Evolutionary conservation across 2,329 filamentous ascomycete genomes (phyloP), one percentile per base, ranked within the genome.

Genomic region (Setomelanomma holmii): DNA sequence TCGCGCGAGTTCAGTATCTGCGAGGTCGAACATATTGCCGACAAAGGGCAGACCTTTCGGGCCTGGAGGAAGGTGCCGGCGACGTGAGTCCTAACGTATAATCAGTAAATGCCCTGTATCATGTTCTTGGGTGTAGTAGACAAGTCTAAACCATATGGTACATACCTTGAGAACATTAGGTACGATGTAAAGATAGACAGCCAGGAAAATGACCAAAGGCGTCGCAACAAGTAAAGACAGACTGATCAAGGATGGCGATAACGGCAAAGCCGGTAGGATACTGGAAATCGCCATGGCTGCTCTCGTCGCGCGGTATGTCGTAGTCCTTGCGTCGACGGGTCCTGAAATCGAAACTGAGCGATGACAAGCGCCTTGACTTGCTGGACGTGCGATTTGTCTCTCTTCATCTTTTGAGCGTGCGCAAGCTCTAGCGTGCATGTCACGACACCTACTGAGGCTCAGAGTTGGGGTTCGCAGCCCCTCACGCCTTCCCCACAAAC

Each of bases 21-120:
- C 61, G 2, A 77, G 65, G 39, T 76, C 72, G 35, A 75, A 58
- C 24, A 76, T 64, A 45, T 74, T 76, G 0, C 76, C 76, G 2
- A 78, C 62, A 34, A 78, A 73, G 2, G 76, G 75, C 2, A 76
- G 66, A 1, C 75, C 76, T 46, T 59, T 63, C 0, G 75, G 75
- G 2, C 75, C 75, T 5, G 74, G 75, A 5, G 75, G 75, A 0
- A 77, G 66, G 41, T 75, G 64, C 11, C 67, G 66, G 11, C 69
- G 55, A 33, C 71, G 64, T 2, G 60, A 45, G 33, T 74, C 71
- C 66, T 73, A 12, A 0, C 11, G n/a, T 2, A 16, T 20, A 38
- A 45, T 58, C 16, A 57, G 39, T 34, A n/a, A 40, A 40, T 6
- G 24, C n/a, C 27, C n/a, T 24, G 20, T 1, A 8, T n/a, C n/a